Percentiles rank a stretch among this genome's conserved stretches.
Evolutionary conservation across 2,329 filamentous ascomycete species (phyloP).

Genomic region (Cyphellophora europaea): DNA sequence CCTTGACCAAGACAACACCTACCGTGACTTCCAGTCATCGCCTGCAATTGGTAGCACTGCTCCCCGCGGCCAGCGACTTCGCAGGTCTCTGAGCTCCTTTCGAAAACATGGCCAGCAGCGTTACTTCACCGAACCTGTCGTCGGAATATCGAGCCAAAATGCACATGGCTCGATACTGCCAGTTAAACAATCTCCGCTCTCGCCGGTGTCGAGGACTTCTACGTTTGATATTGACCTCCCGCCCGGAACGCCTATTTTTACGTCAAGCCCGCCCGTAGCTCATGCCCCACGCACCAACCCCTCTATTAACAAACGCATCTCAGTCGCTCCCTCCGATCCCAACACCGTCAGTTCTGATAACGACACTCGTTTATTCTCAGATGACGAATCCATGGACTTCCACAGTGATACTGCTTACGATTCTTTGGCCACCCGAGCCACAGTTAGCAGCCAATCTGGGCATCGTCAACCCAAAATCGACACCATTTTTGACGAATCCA

Average conservation of each 20-base stretch:
- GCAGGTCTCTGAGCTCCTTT: constrained; percentile 24
- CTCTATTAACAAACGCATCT: constrained; percentile 38
- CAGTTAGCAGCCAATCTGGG: constrained; percentile 42
- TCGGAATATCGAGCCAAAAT: constrained; percentile 15
- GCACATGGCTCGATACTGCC: constrained; percentile 16
- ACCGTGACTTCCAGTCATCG: neutral
- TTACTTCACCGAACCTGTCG: constrained; percentile 18
- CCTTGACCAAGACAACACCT: neutral
- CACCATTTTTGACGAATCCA: constrained; percentile 53
- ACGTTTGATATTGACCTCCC: constrained; percentile 22
- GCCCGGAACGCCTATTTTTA: constrained; percentile 15
- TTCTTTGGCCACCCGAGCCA: constrained; percentile 51
- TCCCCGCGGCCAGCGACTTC: constrained; percentile 12
- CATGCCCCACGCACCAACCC: constrained; percentile 10
- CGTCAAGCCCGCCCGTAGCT: constrained; percentile 14
- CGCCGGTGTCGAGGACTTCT: constrained; percentile 21
- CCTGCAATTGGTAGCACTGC: constrained; percentile 1
- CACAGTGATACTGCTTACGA: constrained; percentile 55
- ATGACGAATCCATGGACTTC: constrained; percentile 53
- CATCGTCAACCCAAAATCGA: constrained; percentile 50
- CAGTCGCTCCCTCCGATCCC: constrained; percentile 48
- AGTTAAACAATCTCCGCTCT: constrained; percentile 16
- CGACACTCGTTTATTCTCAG: constrained; percentile 47
- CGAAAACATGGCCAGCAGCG: constrained; percentile 16
- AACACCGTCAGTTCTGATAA: constrained; percentile 51